Conservation (phyloP, 768 basidiomycete species). For the Chalciporus pseudorubinellus region DNA sequence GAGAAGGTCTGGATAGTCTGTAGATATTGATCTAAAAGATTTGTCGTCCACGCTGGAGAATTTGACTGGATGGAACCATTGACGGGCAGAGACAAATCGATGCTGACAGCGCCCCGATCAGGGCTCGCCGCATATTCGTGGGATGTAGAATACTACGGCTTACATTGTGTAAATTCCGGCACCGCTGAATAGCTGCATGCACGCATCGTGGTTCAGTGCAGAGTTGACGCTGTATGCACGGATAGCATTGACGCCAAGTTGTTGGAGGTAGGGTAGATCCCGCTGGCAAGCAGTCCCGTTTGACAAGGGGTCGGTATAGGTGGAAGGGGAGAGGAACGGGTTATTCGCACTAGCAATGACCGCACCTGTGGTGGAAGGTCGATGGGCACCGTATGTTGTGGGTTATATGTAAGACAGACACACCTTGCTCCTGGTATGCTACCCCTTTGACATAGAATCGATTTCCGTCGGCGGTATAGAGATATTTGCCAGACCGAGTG, state of each 20-base stretch:
- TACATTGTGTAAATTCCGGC: constrained; percentile 91
- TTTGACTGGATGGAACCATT: constrained; percentile 82
- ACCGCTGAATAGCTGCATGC: constrained; percentile 73
- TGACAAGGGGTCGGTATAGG: constrained; percentile 78
- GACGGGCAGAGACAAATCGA: constrained; percentile 81
- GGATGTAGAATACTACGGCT: constrained; percentile 26
- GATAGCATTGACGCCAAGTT: constrained; percentile 77
- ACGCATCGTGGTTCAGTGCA: constrained; percentile 78
- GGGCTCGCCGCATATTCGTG: background rate
- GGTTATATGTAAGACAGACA: background rate
- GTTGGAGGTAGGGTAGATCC: constrained; percentile 73
- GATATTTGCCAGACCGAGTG: constrained; percentile 71
- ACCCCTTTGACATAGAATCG: constrained; percentile 89
- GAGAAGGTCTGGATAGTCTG: constrained; percentile 74
- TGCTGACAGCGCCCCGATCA: constrained; percentile 46
- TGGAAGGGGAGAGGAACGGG: constrained; percentile 67
- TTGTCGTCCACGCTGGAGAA: constrained; percentile 76
- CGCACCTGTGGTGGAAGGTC: constrained; percentile 27
- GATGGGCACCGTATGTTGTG: background rate
- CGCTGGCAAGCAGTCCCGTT: constrained; percentile 65
- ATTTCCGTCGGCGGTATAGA: constrained; percentile 71
- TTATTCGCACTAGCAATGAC: constrained; percentile 48
- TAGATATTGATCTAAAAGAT: constrained; percentile 75
- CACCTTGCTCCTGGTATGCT: constrained; percentile 83
- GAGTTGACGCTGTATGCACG: constrained; percentile 88